Percentiles rank a stretch among this genome's conserved stretches.
Conservation (phyloP, 352 stramenopile species). For the Saprolegnia diclina region DNA sequence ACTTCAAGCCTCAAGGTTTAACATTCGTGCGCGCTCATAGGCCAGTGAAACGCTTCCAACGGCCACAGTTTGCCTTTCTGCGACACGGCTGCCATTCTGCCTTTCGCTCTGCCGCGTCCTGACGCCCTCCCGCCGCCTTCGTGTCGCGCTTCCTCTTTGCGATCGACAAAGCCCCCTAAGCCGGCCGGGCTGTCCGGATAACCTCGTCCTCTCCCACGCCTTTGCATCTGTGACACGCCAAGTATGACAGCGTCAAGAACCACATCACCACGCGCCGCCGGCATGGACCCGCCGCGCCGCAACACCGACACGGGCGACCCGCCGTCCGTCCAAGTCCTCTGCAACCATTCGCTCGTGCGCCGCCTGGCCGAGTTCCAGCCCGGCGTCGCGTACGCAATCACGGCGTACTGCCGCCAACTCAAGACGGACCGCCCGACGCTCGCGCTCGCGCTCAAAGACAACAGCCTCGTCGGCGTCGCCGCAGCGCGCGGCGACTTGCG, state of each 20-base stretch:
- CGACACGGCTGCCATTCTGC: not conserved
- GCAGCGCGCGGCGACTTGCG: constrained; percentile 12
- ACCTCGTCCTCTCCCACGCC: not conserved
- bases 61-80: not conserved
- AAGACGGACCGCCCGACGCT: constrained; percentile 16
- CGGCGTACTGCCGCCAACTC: constrained; percentile 3
- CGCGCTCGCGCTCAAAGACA: constrained; percentile 17
- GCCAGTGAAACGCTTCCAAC: constrained; percentile 6
- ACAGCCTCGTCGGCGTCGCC: constrained; percentile 25
- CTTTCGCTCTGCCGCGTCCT: not conserved
- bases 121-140: not conserved
- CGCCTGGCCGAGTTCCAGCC: constrained; percentile 9
- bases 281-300: not conserved
- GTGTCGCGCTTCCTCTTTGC: constrained; percentile 2
- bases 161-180: constrained; percentile 6
- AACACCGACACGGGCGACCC: constrained; percentile 27
- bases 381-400: constrained; percentile 1
- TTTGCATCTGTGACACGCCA: not conserved
- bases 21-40: not conserved
- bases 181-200: not conserved
- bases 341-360: constrained; percentile 11
- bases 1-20: not conserved
- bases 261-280: no score
- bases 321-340: not conserved
- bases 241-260: not conserved